Percentiles rank a stretch among this genome's conserved stretches.
Evolutionary conservation across 805 yeast species (phyloP).

Genomic region (Allodekkera sacchari): DNA sequence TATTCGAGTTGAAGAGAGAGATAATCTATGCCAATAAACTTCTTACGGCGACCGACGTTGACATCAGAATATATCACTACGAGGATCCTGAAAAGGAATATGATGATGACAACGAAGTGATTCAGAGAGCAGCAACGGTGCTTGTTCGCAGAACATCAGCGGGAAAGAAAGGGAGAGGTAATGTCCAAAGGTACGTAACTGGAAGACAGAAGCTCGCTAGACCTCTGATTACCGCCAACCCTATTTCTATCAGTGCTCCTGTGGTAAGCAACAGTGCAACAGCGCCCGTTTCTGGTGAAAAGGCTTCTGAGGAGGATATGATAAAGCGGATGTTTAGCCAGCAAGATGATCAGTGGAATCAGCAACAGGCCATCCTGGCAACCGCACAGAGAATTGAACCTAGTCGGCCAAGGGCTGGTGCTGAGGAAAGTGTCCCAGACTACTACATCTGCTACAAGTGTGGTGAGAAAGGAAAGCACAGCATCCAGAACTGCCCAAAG

Average conservation of each 20-base stretch:
- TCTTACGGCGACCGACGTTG: conserved; percentile 80
- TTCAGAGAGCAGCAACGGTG: conserved; percentile 82
- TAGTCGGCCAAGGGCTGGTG: conserved; percentile 21
- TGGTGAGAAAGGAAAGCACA: conserved; percentile 87
- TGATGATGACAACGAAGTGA: conserved; percentile 82
- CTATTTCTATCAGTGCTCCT: conserved; percentile 10
- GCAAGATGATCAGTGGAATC: conserved; percentile 92
- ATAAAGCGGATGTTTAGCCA: conserved; percentile 87
- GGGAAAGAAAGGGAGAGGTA: conserved; percentile 36
- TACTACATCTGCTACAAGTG: conserved; percentile 95
- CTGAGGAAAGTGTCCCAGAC: conserved; percentile 84
- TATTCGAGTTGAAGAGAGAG: conserved; percentile 89
- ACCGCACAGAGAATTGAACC: conserved; percentile 62
- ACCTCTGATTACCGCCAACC: conserved; percentile 11
- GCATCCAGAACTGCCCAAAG: conserved; percentile 95
- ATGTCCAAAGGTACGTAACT: conserved; percentile 61
- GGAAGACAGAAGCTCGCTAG: conserved; percentile 53
- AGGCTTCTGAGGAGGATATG: conserved; percentile 63
- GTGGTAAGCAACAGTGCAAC: conserved; percentile 11
- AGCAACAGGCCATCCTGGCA: conserved; percentile 86
- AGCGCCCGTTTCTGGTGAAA: conserved; percentile 23
- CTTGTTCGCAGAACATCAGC: conserved; percentile 77
- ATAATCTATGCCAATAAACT: conserved; percentile 74
- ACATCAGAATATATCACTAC: conserved; percentile 52
- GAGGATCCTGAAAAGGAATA: conserved; percentile 55